Conservation (phyloP, 805 yeast species). For the Yamadazyma tumulicola region DNA sequence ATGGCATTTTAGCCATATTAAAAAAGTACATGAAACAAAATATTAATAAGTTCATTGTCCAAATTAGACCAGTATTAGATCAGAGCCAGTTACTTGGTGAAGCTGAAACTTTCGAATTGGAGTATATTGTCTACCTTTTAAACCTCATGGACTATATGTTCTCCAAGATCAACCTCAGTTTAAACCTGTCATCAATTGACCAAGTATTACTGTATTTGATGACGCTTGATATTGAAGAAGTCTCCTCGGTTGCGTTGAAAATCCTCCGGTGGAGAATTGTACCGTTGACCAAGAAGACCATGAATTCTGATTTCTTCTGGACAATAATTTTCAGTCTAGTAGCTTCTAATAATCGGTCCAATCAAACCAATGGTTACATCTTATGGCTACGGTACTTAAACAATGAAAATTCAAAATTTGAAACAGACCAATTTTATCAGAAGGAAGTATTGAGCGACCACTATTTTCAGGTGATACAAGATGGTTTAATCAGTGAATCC, state of each 20-base stretch:
- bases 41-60: conserved; percentile 16
- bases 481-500: conserved; percentile 48
- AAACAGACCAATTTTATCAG: conserved; percentile 22
- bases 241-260: conserved; percentile 36
- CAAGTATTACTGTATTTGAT: conserved; percentile 18
- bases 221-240: conserved; percentile 32
- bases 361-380: conserved; percentile 43
- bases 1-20: conserved; percentile 3
- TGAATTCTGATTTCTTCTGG: conserved; percentile 40
- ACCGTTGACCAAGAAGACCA: conserved; percentile 19
- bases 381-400: conserved; percentile 56
- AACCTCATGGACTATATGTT: conserved; percentile 36
- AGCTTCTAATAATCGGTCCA: conserved; percentile 18
- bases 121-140: conserved; percentile 21
- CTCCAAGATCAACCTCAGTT: conserved; percentile 14
- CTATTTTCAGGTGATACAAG: conserved; percentile 60
- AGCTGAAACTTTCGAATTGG: conserved; percentile 8
- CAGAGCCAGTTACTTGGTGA: neutral
- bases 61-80: conserved; percentile 9
- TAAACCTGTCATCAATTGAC: conserved; percentile 3
- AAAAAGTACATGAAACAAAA: conserved; percentile 7
- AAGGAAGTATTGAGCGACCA: conserved; percentile 19
- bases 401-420: conserved; percentile 12
- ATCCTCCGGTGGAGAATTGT: conserved; percentile 54
- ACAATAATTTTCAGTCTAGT: conserved; percentile 36